Percentiles rank a stretch among this genome's conserved stretches.
Evolutionary conservation across 306 rosid species (phyloP).

Genomic region (Leucaena leucocephala): DNA sequence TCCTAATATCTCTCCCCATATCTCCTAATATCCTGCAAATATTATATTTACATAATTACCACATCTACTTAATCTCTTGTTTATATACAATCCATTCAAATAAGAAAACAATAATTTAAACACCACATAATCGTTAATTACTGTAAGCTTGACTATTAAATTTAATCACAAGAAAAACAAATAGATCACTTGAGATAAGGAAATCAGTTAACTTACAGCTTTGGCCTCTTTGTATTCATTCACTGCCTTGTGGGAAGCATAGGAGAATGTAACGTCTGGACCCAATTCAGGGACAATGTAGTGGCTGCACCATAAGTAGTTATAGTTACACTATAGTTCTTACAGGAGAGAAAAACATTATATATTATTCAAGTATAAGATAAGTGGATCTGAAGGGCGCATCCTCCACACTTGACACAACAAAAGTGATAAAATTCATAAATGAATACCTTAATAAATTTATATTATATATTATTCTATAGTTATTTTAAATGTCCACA

Average conservation of each 20-base stretch:
- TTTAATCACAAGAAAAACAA: not conserved
- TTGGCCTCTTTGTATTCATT: conserved; percentile 82
- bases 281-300: conserved; percentile 88
- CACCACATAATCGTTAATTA: not conserved
- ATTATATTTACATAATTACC: too few species aligned
- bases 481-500: conserved; percentile 19
- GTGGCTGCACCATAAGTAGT: conserved; percentile 61
- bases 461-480: not conserved
- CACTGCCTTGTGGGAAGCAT: conserved; percentile 87
- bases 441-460: not conserved
- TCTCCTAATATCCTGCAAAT: too few species aligned
- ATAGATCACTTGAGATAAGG: not conserved
- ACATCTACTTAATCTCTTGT: not conserved
- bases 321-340: conserved; percentile 17
- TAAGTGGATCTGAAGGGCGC: not conserved
- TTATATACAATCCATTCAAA: not conserved
- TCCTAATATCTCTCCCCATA: too few species aligned
- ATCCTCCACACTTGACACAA: not conserved
- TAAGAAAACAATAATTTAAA: not conserved
- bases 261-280: conserved; percentile 74
- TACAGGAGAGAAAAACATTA: conserved; percentile 10
- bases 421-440: not conserved
- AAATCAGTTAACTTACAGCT: conserved; percentile 57
- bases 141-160: not conserved
- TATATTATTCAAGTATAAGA: conserved; percentile 5